Evolutionary conservation across 106 monocot genomes (phyloP).

Genomic region (Apostasia ramifera): DNA sequence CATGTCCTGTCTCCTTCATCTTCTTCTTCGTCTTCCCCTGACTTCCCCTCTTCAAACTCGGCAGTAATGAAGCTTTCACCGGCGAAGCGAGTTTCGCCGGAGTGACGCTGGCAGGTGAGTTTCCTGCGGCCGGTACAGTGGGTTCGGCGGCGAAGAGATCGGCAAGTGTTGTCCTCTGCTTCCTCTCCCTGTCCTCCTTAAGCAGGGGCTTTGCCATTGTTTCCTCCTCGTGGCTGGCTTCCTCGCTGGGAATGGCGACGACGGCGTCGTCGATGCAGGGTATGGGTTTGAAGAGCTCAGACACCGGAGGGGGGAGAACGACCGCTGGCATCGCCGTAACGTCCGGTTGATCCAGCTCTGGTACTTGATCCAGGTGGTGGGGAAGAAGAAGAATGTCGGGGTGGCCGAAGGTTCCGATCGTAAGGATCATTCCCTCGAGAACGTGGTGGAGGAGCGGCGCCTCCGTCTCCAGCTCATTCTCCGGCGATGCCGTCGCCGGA

Average conservation of each 20-base stretch:
- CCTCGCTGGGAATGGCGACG: neutral
- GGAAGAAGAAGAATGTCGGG: neutral
- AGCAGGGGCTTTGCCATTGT: slow-evolving; percentile 8
- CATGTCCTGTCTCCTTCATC: neutral
- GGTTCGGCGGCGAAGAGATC: slow-evolving; percentile 14
- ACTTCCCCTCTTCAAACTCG: too few relatives aligned
- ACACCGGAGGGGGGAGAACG: too few relatives aligned
- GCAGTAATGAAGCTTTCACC: neutral
- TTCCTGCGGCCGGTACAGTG: neutral
- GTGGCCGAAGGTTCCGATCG: slow-evolving; percentile 26
- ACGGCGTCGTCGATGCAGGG: neutral
- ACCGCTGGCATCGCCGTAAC: neutral
- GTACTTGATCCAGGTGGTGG: neutral
- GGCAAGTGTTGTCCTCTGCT: slow-evolving; percentile 21
- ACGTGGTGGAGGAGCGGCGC: slow-evolving; percentile 15
- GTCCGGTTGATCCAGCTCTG: neutral
- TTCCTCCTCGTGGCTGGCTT: neutral
- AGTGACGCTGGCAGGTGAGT: neutral
- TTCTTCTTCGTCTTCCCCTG: neutral
- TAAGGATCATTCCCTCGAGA: slow-evolving; percentile 10
- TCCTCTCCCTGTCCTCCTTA: slow-evolving; percentile 19
- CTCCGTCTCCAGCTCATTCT: neutral
- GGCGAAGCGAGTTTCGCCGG: too few relatives aligned
- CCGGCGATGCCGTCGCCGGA: neutral
- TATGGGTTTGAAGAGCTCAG: neutral